Evolutionary conservation across 2,329 filamentous ascomycete species (phyloP).

Genomic region (Ilyonectria destructans): DNA sequence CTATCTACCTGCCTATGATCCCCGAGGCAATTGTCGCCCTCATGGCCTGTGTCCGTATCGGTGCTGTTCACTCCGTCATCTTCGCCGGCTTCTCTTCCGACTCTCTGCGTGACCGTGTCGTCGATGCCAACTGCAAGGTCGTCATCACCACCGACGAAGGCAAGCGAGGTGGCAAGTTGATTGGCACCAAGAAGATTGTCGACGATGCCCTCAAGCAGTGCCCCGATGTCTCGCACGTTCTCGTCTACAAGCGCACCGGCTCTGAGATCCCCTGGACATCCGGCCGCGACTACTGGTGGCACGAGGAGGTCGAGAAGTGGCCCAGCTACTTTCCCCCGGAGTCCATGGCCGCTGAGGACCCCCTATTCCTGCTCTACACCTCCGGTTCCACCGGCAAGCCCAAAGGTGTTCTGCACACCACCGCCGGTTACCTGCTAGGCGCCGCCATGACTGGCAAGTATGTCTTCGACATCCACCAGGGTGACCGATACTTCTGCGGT

Average conservation of each 20-base stretch:
- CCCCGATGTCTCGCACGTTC: slow-evolving; percentile 86
- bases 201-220: slow-evolving; percentile 98
- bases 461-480: slow-evolving; percentile 97
- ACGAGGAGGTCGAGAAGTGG: slow-evolving; percentile 98
- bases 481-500: slow-evolving; percentile 96
- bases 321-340: slow-evolving; percentile 93
- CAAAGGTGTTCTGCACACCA: slow-evolving; percentile 99
- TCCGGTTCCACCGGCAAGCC: slow-evolving; percentile 98
- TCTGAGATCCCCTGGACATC: slow-evolving; percentile 92
- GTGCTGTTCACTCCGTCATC: slow-evolving; percentile 96
- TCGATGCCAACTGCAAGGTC: slow-evolving; percentile 91
- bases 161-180: slow-evolving; percentile 96
- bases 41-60: slow-evolving; percentile 92
- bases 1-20: slow-evolving; percentile 99
- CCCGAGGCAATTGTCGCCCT: slow-evolving; percentile 94
- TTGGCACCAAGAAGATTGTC: slow-evolving; percentile 99
- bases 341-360: slow-evolving; percentile 93
- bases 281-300: slow-evolving; percentile 97
- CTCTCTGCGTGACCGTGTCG: slow-evolving; percentile 93
- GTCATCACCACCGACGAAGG: slow-evolving; percentile 98
- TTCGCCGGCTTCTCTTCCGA: slow-evolving; percentile 98
- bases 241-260: slow-evolving; percentile 97
- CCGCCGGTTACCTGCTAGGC: slow-evolving; percentile 93
- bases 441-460: slow-evolving; percentile 97
- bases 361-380: slow-evolving; percentile 97